Evolutionary conservation across 768 basidiomycete species (phyloP).

Genomic region (Phlegmacium glaucopus): DNA sequence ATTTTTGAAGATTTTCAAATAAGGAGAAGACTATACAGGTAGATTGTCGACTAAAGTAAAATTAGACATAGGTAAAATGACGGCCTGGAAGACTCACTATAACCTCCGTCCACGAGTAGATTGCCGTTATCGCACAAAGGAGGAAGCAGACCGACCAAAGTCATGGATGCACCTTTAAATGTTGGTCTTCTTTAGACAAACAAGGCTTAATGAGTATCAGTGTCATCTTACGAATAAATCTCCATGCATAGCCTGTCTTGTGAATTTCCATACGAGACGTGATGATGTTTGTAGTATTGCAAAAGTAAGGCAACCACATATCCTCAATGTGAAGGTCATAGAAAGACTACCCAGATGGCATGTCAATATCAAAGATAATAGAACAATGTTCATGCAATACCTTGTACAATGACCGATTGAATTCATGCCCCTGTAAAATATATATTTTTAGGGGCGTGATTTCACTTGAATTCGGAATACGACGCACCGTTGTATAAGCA

Average conservation of each 20-base stretch:
- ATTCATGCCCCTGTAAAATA: slow-evolving; percentile 75
- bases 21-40: slow-evolving; percentile 49
- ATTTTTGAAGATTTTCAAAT: neutral
- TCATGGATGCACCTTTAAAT: slow-evolving; percentile 87
- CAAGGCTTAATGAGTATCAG: slow-evolving; percentile 2
- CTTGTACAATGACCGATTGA: slow-evolving; percentile 94
- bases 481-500: slow-evolving; percentile 80
- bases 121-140: slow-evolving; percentile 93
- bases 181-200: slow-evolving; percentile 3
- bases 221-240: slow-evolving; percentile 66
- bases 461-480: neutral
- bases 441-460: neutral
- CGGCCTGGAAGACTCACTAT: slow-evolving; percentile 48
- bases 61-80: too few species aligned
- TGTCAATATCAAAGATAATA: slow-evolving; percentile 1
- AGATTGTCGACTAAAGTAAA: slow-evolving; percentile 73
- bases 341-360: slow-evolving; percentile 55
- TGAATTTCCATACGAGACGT: slow-evolving; percentile 97
- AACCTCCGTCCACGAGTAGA: slow-evolving; percentile 88
- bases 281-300: slow-evolving; percentile 96
- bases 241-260: slow-evolving; percentile 98
- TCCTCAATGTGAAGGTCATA: slow-evolving; percentile 95
- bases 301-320: slow-evolving; percentile 99
- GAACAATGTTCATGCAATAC: slow-evolving; percentile 27
- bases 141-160: slow-evolving; percentile 90